Conservation (phyloP, 108 stramenopile genomes). For the Fragilaria crotonensis region DNA sequence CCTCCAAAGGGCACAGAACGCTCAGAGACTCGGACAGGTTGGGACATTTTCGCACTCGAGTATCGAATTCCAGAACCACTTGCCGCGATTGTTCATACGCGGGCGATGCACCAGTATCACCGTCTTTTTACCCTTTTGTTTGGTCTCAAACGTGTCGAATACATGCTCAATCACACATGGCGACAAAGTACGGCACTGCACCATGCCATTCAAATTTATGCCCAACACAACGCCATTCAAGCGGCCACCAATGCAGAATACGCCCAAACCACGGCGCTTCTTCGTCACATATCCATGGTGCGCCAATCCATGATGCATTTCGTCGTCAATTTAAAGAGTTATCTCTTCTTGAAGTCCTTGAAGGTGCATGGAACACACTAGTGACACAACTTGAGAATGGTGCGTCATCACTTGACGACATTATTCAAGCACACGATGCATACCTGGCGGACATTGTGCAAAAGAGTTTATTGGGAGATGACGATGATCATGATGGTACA, state of each 20-base stretch:
- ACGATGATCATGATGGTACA: conserved; percentile 7
- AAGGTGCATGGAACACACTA: conserved; percentile 86
- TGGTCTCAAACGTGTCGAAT: conserved; percentile 89
- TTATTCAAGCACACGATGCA: conserved; percentile 84
- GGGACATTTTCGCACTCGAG: conserved; percentile 90
- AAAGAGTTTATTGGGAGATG: conserved; percentile 13
- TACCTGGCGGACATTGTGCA: conserved; percentile 80
- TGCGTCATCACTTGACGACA: conserved; percentile 77
- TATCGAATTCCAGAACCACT: conserved; percentile 87
- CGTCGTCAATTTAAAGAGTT: conserved; percentile 90
- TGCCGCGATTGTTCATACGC: conserved; percentile 70
- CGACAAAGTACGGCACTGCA: conserved; percentile 82
- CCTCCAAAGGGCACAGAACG: conserved; percentile 3
- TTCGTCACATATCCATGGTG: conserved; percentile 86
- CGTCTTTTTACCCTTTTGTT: conserved; percentile 87
- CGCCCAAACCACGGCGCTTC: conserved; percentile 46
- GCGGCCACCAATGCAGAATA: conserved; percentile 28
- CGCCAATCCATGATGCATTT: conserved; percentile 96
- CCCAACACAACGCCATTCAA: conserved; percentile 39
- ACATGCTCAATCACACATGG: conserved; percentile 90
- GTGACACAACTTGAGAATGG: conserved; percentile 40
- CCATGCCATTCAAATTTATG: conserved; percentile 63
- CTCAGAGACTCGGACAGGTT: conserved; percentile 46
- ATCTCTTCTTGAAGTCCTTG: conserved; percentile 98
- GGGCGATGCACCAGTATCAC: conserved; percentile 69